Evolutionary conservation across 169 alveolate genomes (phyloP).

Genomic region (Cryptosporidium felis): DNA sequence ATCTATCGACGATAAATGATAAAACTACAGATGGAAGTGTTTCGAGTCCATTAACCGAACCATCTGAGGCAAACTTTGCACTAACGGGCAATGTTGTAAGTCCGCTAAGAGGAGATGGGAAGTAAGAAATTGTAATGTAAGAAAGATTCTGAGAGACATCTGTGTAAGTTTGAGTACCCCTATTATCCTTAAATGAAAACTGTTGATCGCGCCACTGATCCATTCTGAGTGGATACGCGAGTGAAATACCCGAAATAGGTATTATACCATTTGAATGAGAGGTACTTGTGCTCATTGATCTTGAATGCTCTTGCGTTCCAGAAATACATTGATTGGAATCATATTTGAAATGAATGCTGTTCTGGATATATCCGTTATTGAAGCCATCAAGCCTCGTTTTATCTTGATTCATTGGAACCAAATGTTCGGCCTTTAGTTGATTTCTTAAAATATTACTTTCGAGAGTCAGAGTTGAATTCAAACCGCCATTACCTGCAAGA

Average conservation of each 20-base stretch:
- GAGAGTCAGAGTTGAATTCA: background rate
- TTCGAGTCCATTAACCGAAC: conserved; percentile 55
- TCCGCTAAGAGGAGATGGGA: conserved; percentile 66
- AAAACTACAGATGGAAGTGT: conserved; percentile 66
- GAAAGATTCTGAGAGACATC: conserved; percentile 48
- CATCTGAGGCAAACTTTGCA: conserved; percentile 69
- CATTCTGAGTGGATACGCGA: conserved; percentile 20
- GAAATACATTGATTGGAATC: conserved; percentile 16
- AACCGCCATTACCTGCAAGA: conserved; percentile 18
- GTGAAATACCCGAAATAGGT: conserved; percentile 21
- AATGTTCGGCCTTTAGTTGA: conserved; percentile 10
- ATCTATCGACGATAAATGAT: conserved; percentile 65
- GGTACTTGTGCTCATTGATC: background rate
- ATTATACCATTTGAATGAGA: conserved; percentile 5
- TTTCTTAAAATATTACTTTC: background rate
- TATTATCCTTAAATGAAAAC: conserved; percentile 3
- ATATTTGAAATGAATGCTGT: conserved; percentile 5
- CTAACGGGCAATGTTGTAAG: conserved; percentile 49
- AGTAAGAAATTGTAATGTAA: conserved; percentile 58
- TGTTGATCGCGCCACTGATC: conserved; percentile 50
- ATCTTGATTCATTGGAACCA: background rate
- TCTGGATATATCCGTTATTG: conserved; percentile 31
- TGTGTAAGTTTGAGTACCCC: background rate
- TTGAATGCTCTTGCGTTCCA: background rate
- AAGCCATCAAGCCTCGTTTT: background rate